Conservation (phyloP, 129 eudicot genomes). For the Helichrysum umbraculigerum region DNA sequence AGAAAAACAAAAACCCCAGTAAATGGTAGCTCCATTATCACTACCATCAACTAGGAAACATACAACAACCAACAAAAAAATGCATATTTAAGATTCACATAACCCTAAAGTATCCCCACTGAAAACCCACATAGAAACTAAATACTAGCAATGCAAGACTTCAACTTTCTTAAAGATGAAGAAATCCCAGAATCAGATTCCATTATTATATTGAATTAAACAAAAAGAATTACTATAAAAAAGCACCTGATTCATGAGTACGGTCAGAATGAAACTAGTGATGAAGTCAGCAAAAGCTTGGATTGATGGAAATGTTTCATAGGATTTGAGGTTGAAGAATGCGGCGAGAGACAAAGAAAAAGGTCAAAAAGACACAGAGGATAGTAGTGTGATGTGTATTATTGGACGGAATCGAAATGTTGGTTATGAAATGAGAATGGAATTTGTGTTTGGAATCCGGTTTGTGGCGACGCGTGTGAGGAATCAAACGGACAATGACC, state of each 20-base stretch:
- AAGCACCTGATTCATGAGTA: constrained; percentile 40
- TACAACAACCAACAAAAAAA: neutral
- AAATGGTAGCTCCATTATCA: neutral
- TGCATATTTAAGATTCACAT: constrained; percentile 5
- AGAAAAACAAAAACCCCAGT: no score
- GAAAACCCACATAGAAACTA: neutral
- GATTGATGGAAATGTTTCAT: constrained; percentile 12
- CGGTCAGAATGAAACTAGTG: neutral
- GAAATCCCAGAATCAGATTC: neutral
- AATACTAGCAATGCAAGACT: neutral
- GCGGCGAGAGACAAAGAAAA: neutral
- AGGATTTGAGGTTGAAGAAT: neutral
- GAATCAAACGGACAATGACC: constrained; percentile 38
- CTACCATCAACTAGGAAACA: neutral
- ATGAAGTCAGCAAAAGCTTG: neutral
- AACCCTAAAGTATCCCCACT: neutral
- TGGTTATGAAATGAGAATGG: constrained; percentile 30
- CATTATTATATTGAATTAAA: neutral
- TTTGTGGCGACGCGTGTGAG: constrained; percentile 53
- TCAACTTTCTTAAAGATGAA: neutral
- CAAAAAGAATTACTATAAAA: neutral
- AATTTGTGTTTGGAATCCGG: constrained; percentile 59
- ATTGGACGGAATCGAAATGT: constrained; percentile 63
- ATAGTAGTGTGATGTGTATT: constrained; percentile 3
- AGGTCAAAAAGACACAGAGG: neutral